Conservation (phyloP, 2,329 filamentous ascomycete species). For the Rhinocladiella mackenziei region DNA sequence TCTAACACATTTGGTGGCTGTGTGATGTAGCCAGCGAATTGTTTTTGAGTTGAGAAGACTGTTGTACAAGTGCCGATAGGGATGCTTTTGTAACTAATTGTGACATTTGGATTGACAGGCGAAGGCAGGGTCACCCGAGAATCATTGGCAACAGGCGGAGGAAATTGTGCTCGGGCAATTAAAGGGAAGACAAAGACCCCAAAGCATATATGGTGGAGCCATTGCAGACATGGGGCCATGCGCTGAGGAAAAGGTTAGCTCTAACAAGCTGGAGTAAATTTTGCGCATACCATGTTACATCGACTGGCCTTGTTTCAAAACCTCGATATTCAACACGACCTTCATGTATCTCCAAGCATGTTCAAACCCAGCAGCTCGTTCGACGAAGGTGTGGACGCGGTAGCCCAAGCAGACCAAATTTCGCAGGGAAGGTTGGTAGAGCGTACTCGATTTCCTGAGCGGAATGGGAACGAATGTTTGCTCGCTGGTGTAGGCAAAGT, state of each 20-base stretch:
- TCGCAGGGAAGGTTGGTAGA: too few relatives aligned
- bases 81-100: conserved; percentile 63
- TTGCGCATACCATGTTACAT: conserved; percentile 7
- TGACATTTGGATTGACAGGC: conserved; percentile 58
- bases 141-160: conserved; percentile 16
- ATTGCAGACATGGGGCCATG: conserved; percentile 17
- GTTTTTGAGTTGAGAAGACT: conserved; percentile 60
- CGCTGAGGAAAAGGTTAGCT: conserved; percentile 4
- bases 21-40: conserved; percentile 67
- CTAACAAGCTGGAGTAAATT: neutral
- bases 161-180: conserved; percentile 19
- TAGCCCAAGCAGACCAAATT: too few relatives aligned
- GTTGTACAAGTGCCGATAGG: conserved; percentile 61
- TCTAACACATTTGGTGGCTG: conserved; percentile 45
- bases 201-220: conserved; percentile 14
- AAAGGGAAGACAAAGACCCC: conserved; percentile 6
- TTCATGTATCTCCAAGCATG: neutral
- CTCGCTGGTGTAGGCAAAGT: too few relatives aligned
- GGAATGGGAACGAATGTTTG: too few relatives aligned
- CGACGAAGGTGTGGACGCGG: too few relatives aligned
- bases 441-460: too few relatives aligned
- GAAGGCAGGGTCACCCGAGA: conserved; percentile 55
- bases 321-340: neutral
- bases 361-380: neutral
- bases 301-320: neutral